Evolutionary conservation across 306 rosid genomes (phyloP).

Genomic region (Luffa acutangula): DNA sequence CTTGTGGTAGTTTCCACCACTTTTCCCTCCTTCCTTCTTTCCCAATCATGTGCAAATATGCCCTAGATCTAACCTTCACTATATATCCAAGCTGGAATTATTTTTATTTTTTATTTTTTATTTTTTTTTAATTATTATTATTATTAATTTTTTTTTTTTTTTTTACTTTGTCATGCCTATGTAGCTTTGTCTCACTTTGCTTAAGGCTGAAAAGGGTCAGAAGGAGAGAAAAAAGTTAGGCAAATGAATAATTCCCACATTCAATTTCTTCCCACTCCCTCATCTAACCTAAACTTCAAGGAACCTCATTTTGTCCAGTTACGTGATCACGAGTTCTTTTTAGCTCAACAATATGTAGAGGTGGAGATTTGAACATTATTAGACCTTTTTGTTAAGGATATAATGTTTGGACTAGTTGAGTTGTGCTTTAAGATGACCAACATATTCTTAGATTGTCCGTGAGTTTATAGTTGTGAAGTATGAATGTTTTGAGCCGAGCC

Average conservation of each 20-base stretch:
- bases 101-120: neutral
- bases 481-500: too few relatives aligned
- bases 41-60: slow-evolving; percentile 10
- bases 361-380: neutral
- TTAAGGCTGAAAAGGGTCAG: slow-evolving; percentile 42
- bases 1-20: neutral
- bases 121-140: neutral
- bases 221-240: neutral
- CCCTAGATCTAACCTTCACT: neutral
- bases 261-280: slow-evolving; percentile 12
- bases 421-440: too few relatives aligned
- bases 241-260: slow-evolving; percentile 26
- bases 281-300: slow-evolving; percentile 22
- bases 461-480: too few relatives aligned
- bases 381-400: neutral
- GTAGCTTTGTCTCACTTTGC: slow-evolving; percentile 18
- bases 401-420: neutral
- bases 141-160: neutral
- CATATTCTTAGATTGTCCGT: too few relatives aligned
- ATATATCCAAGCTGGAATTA: neutral
- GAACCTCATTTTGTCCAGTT: neutral
- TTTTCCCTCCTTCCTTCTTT: neutral
- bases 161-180: neutral
- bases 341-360: neutral
- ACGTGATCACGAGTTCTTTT: neutral